Evolutionary conservation across 441 rosid genomes (phyloP).

Genomic region (Gossypium davidsonii): DNA sequence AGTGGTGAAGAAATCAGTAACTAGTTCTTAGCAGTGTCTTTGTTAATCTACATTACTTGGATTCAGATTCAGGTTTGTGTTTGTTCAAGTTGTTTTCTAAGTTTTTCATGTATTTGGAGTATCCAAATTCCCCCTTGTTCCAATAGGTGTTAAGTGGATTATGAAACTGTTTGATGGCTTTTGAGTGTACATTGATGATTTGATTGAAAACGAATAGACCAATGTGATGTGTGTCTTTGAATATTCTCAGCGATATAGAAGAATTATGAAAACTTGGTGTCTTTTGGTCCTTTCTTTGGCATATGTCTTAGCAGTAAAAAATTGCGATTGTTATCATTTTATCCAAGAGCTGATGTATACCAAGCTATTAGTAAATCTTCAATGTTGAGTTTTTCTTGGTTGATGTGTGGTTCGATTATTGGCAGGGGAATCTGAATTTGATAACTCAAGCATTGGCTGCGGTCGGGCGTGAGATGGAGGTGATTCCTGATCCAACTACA

Average conservation of each 20-base stretch:
- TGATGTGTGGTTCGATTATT: slow-evolving; percentile 17
- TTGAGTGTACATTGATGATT: not conserved
- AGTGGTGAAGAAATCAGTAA: no score
- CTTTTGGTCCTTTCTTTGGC: not conserved
- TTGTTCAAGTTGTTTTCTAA: no score
- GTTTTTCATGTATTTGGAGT: no score
- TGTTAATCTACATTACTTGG: no score
- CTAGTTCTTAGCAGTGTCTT: no score
- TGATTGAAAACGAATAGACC: not conserved
- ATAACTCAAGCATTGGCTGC: slow-evolving; percentile 84
- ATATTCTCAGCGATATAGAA: not conserved
- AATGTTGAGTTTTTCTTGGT: no score
- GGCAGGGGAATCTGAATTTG: slow-evolving; percentile 87
- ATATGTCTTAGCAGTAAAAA: not conserved
- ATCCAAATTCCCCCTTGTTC: no score
- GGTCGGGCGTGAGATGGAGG: slow-evolving; percentile 83
- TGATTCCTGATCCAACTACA: slow-evolving; percentile 88
- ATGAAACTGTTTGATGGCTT: not conserved
- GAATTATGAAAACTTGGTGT: not conserved
- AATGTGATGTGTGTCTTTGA: not conserved
- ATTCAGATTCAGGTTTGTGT: no score
- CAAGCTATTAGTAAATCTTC: no score
- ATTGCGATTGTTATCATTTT: not conserved
- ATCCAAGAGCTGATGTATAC: no score
- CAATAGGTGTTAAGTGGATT: not conserved